A percentile compares a stretch with the other conserved stretches of the same genome.
Conservation (phyloP, 768 basidiomycete species). For the Neoboletus subvelutipes region DNA sequence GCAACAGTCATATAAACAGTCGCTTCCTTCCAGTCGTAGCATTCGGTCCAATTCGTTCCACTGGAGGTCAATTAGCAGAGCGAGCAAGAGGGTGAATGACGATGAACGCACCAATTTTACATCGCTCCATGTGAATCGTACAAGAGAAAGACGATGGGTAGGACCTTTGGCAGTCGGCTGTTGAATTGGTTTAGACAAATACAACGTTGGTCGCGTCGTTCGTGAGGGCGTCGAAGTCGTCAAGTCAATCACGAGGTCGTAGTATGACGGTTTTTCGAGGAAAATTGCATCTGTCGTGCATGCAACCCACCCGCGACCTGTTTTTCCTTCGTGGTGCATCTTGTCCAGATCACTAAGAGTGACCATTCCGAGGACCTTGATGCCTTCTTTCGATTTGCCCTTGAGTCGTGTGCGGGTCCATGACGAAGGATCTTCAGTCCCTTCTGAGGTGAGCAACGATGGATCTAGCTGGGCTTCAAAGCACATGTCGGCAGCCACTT, state of each 20-base stretch:
- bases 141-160: constrained; percentile 55
- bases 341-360: constrained; percentile 72
- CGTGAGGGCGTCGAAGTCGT: constrained; percentile 63
- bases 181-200: constrained; percentile 51
- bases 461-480: constrained; percentile 45
- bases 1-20: constrained; percentile 35
- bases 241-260: constrained; percentile 80
- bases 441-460: constrained; percentile 20
- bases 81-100: neutral
- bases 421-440: constrained; percentile 28
- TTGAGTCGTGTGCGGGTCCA: constrained; percentile 33
- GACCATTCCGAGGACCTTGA: constrained; percentile 76
- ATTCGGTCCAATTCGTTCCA: constrained; percentile 80
- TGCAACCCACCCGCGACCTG: constrained; percentile 78
- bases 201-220: constrained; percentile 64
- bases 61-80: constrained; percentile 32
- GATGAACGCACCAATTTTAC: constrained; percentile 57
- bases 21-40: constrained; percentile 49
- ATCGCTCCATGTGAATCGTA: constrained; percentile 84
- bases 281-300: constrained; percentile 87
- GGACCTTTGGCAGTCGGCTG: constrained; percentile 39
- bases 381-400: constrained; percentile 48
- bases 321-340: constrained; percentile 53
- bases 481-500: constrained; percentile 60
- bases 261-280: constrained; percentile 74